These are phyloP conservation scores for Neospermospora avenae DNA, from an alignment of 2,329 filamentous ascomycete species.

Conservation along the genomic window DNA sequence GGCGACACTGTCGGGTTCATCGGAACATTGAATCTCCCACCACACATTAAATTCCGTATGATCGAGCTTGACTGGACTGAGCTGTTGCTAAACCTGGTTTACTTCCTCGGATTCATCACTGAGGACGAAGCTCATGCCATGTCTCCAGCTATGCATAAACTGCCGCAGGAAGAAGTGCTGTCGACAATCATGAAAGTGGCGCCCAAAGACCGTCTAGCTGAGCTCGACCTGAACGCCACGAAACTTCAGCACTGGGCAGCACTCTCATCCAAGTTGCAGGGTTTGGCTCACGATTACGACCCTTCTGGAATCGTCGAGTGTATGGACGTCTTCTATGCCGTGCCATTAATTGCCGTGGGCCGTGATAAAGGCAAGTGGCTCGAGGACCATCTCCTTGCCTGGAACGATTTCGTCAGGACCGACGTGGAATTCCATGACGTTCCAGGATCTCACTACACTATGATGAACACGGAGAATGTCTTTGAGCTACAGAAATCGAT, in stretches of 20 bases:
- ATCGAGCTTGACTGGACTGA: constrained; percentile 35
- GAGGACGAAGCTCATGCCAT: constrained; percentile 39
- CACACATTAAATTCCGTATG: constrained; percentile 41
- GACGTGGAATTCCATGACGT: neutral
- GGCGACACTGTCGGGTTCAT: constrained; percentile 43
- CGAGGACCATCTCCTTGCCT: neutral
- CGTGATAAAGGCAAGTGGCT: neutral
- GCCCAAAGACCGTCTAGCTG: constrained; percentile 27
- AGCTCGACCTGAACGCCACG: constrained; percentile 33
- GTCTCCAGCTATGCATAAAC: constrained; percentile 36
- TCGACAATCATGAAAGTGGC: constrained; percentile 24
- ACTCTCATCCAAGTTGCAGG: constrained; percentile 38
- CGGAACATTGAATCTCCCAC: constrained; percentile 46
- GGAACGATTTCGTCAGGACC: neutral
- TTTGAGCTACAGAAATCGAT: constrained; percentile 3
- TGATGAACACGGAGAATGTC: constrained; percentile 7
- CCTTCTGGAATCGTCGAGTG: constrained; percentile 36
- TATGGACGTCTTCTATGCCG: constrained; percentile 43
- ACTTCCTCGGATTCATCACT: constrained; percentile 37
- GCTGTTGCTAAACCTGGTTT: constrained; percentile 36
- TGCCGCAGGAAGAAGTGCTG: constrained; percentile 21
- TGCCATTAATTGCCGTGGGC: constrained; percentile 27
- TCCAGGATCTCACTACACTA: constrained; percentile 5
- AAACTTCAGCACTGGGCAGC: constrained; percentile 37
- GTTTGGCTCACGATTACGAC: constrained; percentile 42